Conservation (phyloP, 768 basidiomycete genomes). For the Mrakia gelida region DNA sequence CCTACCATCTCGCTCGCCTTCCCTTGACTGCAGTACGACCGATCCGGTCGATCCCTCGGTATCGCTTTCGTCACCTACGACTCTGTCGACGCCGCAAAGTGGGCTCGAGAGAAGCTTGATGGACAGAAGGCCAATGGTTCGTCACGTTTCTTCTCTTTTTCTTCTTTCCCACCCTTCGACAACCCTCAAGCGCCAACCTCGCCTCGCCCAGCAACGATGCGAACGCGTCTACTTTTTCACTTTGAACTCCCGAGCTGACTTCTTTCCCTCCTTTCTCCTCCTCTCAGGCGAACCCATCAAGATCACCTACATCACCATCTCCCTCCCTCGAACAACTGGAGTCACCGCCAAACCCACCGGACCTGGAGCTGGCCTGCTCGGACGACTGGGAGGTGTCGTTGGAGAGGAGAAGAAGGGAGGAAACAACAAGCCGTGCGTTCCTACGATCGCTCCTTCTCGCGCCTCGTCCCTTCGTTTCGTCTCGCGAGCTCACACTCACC, state of each 20-base stretch:
- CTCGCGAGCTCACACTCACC: background rate
- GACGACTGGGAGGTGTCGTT: constrained; percentile 24
- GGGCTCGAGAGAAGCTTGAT: constrained; percentile 29
- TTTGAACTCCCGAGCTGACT: background rate
- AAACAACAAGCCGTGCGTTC: constrained; percentile 1
- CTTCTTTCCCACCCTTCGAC: background rate
- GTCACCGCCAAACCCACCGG: background rate
- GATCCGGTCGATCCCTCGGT: constrained; percentile 32
- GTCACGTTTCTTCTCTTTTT: background rate
- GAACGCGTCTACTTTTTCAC: too few species aligned
- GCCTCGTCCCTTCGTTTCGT: background rate
- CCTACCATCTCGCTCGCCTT: too few species aligned
- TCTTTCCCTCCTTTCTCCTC: too few species aligned
- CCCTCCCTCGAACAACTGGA: background rate
- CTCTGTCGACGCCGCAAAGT: constrained; percentile 13
- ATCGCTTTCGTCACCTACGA: constrained; percentile 28
- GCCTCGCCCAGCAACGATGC: too few species aligned
- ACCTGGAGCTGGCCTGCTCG: constrained; percentile 20
- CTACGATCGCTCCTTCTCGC: too few species aligned
- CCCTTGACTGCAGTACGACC: too few species aligned
- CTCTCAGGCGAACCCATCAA: constrained; percentile 25
- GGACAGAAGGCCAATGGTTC: constrained; percentile 31
- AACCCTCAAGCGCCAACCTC: too few species aligned
- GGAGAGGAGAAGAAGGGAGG: background rate
- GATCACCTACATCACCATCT: constrained; percentile 15